phyloP scores from a whole-genome alignment of 805 yeast genomes.

The Ogataea henricii region DNA sequence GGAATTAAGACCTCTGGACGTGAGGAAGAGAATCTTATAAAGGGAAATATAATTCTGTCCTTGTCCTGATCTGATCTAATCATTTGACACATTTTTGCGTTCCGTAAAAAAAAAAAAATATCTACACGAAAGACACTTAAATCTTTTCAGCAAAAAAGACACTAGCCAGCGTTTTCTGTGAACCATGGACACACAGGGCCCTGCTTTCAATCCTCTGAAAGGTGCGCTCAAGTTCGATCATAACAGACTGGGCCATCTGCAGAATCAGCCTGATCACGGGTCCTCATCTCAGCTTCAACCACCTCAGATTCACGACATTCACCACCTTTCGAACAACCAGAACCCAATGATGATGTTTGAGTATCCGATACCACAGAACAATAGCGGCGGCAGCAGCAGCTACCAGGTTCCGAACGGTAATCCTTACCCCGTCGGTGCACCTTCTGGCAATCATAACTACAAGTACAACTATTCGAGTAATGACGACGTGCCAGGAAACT shows the following conservation, averaged over 20 bases:
- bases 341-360: conserved; percentile 5
- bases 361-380: not conserved
- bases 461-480: conserved; percentile 1
- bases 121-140: no score
- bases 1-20: not conserved
- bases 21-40: not conserved
- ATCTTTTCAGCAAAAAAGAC: no score
- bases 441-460: conserved; percentile 1
- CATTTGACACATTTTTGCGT: no score
- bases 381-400: not conserved
- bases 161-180: not conserved
- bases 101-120: no score
- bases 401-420: not conserved
- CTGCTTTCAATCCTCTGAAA: not conserved
- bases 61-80: not conserved
- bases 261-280: not conserved
- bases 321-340: not conserved
- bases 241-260: conserved; percentile 4
- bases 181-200: conserved; percentile 4
- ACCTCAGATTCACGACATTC: not conserved
- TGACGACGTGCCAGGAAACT: not conserved
- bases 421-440: not conserved
- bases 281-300: not conserved
- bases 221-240: conserved; percentile 3
- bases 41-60: not conserved